Conservation (phyloP, 2,329 filamentous ascomycete species). For the Paraphaeosphaeria minitans region DNA sequence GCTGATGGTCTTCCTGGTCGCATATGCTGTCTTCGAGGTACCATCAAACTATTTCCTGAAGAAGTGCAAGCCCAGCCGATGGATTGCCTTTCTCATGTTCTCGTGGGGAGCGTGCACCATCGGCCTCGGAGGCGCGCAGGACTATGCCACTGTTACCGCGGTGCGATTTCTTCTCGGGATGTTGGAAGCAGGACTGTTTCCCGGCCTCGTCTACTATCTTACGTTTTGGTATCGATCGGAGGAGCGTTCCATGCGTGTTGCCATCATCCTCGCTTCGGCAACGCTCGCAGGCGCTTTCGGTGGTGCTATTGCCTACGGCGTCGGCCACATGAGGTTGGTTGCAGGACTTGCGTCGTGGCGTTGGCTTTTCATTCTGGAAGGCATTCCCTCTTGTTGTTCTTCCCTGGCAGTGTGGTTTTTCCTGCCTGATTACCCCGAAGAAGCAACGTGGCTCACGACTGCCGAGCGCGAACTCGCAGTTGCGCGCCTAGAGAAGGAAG, state of each 20-base stretch:
- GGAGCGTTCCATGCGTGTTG: constrained; percentile 64
- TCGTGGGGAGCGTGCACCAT: constrained; percentile 53
- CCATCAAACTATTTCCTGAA: constrained; percentile 68
- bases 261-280: constrained; percentile 60
- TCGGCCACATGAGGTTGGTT: constrained; percentile 49
- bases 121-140: constrained; percentile 51
- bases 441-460: constrained; percentile 51
- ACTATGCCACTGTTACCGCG: constrained; percentile 49
- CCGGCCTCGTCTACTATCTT: constrained; percentile 56
- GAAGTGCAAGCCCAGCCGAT: constrained; percentile 54
- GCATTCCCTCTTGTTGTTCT: constrained; percentile 28
- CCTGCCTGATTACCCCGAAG: constrained; percentile 57
- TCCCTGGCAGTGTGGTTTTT: constrained; percentile 49
- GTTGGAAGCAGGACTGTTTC: constrained; percentile 37
- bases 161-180: constrained; percentile 49
- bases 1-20: constrained; percentile 37
- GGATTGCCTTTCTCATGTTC: constrained; percentile 52
- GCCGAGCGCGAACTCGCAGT: constrained; percentile 45
- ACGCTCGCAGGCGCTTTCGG: constrained; percentile 63
- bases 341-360: constrained; percentile 42
- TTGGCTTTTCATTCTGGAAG: constrained; percentile 35
- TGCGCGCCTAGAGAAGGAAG: constrained; percentile 52
- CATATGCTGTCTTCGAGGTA: constrained; percentile 49
- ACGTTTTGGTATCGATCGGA: constrained; percentile 62
- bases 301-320: constrained; percentile 60